A percentile compares a stretch with the other conserved stretches of the same genome.
phyloP scores from a whole-genome alignment of 164 flowering plant genomes.

The Kalanchoe fedtschenkoi region DNA sequence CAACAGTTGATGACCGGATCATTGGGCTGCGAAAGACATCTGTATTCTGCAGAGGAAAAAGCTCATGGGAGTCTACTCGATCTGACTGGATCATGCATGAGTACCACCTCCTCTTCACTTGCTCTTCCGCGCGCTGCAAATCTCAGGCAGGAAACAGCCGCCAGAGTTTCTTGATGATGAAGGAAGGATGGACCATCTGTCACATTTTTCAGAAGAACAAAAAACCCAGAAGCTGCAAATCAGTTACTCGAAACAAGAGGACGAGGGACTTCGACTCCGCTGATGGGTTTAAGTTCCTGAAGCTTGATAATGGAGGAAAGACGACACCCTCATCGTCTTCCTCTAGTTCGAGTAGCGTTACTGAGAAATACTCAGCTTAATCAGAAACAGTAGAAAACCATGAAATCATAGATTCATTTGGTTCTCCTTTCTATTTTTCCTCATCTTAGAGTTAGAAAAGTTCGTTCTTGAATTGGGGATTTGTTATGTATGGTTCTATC shows the following conservation, averaged over 20 bases:
- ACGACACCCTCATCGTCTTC: not conserved
- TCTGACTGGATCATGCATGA: constrained; percentile 76
- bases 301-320: not conserved
- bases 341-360: not conserved
- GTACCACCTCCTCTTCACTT: too few species aligned
- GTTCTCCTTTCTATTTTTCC: too few species aligned
- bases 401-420: too few species aligned
- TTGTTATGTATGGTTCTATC: too few species aligned
- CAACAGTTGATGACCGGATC: constrained; percentile 9
- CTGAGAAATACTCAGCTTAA: not conserved
- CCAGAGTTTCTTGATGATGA: not conserved
- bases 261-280: not conserved
- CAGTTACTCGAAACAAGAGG: not conserved
- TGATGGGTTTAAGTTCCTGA: not conserved
- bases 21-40: constrained; percentile 57
- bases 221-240: not conserved
- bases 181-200: constrained; percentile 2
- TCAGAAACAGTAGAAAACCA: not conserved
- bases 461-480: too few species aligned
- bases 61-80: constrained; percentile 3
- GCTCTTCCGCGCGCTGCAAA: too few species aligned
- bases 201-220: not conserved
- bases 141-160: too few species aligned
- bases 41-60: constrained; percentile 56
- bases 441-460: too few species aligned